Evolutionary conservation across 768 basidiomycete species (phyloP), one percentile per base, ranked within the genome.

Genomic region (Naematelia aurantialba): DNA sequence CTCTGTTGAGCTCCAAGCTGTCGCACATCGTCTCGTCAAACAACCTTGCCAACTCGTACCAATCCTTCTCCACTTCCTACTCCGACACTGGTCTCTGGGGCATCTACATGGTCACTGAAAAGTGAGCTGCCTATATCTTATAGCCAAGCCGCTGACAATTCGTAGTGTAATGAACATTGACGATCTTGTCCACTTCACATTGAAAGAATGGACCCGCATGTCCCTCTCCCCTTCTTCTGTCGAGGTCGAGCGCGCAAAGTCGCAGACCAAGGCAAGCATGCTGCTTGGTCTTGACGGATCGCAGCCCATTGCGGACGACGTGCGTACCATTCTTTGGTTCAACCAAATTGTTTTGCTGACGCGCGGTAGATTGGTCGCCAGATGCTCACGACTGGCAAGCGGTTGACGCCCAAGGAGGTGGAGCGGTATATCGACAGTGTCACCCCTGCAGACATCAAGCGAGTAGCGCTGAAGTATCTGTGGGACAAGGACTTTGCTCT

Each of bases 21-120:
- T 89, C 89, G 24, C 88, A 93, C 78, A 88, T 91, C 78, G 83
- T 98, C 70, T 89, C 91, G 34, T 81, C 83, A 55, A 87, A 97
- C 84, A 89, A 90, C 82, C 90, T 98, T 75, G 96, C 96, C 73
- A 99, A 98, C 82, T 91, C 88, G 59, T 99, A 89, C 87, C 94
- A 97, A 90, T 90, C 89, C 54, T 99, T 98, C 87, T 94, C 91
- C 17, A 98, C 94, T 1, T 91, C 89, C 4, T 99, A 99, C 82
- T 91, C 92, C 4, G 96, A 99, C 79, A 98, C 93, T 19, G 96
- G 96, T 58, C 85, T 98, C 30, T 99, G 94, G 96, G 94, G 94
- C 70, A 91, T 97, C 79, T 98, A 99, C 82, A 80, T 96, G 55
- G 90, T 93, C 59, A 86, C 89, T 17, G 96, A 99, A 83, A 97